These are phyloP conservation scores for Pichia deserticola DNA, from an alignment of 805 yeast genomes.

Conservation along the genomic window DNA sequence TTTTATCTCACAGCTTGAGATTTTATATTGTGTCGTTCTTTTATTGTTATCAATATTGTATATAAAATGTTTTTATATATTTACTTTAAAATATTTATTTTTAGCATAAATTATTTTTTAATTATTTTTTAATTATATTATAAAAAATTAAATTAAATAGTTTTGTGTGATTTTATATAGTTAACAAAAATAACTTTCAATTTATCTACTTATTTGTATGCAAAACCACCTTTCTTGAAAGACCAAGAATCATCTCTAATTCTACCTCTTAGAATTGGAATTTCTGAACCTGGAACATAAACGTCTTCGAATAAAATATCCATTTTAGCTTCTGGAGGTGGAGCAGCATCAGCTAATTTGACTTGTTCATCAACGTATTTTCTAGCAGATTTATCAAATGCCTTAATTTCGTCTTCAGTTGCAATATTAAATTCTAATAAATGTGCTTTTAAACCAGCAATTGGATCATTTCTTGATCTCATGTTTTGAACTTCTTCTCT, in stretches of 20 bases:
- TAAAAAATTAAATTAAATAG: no score
- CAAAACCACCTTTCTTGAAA: constrained; percentile 32
- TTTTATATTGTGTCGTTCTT: no score
- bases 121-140: no score
- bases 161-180: no score
- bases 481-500: constrained; percentile 99
- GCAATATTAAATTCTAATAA: constrained; percentile 79
- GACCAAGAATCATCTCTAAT: constrained; percentile 90
- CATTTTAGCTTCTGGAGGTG: constrained; percentile 94
- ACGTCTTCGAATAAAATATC: constrained; percentile 94
- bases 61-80: no score
- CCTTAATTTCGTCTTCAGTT: constrained; percentile 89
- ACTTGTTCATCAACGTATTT: constrained; percentile 91
- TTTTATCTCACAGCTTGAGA: no score
- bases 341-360: constrained; percentile 85
- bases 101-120: no score
- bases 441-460: constrained; percentile 88
- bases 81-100: no score
- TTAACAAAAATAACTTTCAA: no score
- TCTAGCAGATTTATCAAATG: constrained; percentile 94
- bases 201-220: constrained; percentile 20
- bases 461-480: constrained; percentile 98
- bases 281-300: constrained; percentile 90
- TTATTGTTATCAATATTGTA: no score
- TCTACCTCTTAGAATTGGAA: constrained; percentile 92